Evolutionary conservation across 371 early-diverging fungal genomes (phyloP).

Genomic region (Apophysomyces variabilis): DNA sequence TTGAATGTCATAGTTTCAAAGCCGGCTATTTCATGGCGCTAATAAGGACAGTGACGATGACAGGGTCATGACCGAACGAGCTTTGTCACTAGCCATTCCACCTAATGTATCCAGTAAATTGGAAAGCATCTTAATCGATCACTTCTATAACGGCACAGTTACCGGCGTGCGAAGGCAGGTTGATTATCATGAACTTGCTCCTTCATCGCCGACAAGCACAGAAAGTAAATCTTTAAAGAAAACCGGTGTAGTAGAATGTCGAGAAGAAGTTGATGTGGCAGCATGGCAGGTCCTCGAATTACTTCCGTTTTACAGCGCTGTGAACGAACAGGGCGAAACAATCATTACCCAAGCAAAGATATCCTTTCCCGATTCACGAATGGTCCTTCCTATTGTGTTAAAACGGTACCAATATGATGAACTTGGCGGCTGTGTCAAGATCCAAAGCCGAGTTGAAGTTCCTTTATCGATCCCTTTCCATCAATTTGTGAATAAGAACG

Average conservation of each 20-base stretch:
- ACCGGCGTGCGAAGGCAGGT: conserved; percentile 40
- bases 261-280: conserved; percentile 27
- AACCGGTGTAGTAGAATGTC: conserved; percentile 8
- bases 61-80: conserved; percentile 61
- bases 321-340: conserved; percentile 58
- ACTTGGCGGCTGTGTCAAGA: conserved; percentile 36
- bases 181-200: conserved; percentile 11
- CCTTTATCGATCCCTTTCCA: conserved; percentile 56
- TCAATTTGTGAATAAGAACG: conserved; percentile 50
- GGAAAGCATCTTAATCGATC: conserved; percentile 31
- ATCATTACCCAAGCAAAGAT: conserved; percentile 45
- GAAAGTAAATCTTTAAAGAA: not conserved
- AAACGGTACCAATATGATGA: conserved; percentile 56
- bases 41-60: conserved; percentile 56
- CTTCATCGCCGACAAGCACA: conserved; percentile 1
- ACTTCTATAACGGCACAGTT: conserved; percentile 42
- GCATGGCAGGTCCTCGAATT: conserved; percentile 67
- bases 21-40: conserved; percentile 61
- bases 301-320: conserved; percentile 61
- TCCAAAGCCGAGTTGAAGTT: conserved; percentile 45
- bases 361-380: conserved; percentile 52
- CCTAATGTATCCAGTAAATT: conserved; percentile 14
- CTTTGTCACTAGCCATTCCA: conserved; percentile 55
- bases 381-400: conserved; percentile 60
- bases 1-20: conserved; percentile 36